These are phyloP conservation scores for Volvox carteri DNA, from an alignment of 163 green algal genomes.

Conservation along the genomic window DNA sequence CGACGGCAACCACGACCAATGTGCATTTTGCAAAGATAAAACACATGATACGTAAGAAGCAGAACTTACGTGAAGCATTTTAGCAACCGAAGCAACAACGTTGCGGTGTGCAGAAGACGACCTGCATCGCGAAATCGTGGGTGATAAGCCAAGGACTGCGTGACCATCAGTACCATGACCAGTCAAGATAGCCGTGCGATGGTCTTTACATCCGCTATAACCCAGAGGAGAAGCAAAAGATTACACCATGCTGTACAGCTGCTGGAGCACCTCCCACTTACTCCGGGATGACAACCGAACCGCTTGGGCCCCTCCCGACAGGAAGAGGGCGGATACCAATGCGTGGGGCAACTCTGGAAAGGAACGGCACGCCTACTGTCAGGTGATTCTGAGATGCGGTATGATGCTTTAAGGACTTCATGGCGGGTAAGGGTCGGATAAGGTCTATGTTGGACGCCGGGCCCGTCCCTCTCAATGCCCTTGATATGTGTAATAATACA, in stretches of 20 bases:
- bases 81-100: slow-evolving; percentile 24
- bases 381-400: slow-evolving; percentile 2
- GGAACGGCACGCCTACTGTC: neutral
- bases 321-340: neutral
- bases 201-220: too few relatives aligned
- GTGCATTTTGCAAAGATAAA: too few relatives aligned
- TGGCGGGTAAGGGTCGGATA: slow-evolving; percentile 5
- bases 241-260: too few relatives aligned
- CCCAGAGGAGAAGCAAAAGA: too few relatives aligned
- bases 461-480: neutral
- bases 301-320: neutral
- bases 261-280: neutral
- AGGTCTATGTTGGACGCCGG: slow-evolving; percentile 31
- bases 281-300: neutral
- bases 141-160: neutral
- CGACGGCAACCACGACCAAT: too few relatives aligned
- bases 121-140: neutral
- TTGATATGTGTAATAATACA: slow-evolving; percentile 4
- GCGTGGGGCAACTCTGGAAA: slow-evolving; percentile 10
- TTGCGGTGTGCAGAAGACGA: neutral
- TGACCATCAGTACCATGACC: slow-evolving; percentile 44
- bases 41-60: too few relatives aligned
- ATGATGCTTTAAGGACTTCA: slow-evolving; percentile 27
- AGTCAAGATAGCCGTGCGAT: neutral
- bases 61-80: slow-evolving; percentile 47